These are phyloP conservation scores for Sisymbrium irio DNA, from an alignment of 345 rosid genomes.

Conservation along the genomic window DNA sequence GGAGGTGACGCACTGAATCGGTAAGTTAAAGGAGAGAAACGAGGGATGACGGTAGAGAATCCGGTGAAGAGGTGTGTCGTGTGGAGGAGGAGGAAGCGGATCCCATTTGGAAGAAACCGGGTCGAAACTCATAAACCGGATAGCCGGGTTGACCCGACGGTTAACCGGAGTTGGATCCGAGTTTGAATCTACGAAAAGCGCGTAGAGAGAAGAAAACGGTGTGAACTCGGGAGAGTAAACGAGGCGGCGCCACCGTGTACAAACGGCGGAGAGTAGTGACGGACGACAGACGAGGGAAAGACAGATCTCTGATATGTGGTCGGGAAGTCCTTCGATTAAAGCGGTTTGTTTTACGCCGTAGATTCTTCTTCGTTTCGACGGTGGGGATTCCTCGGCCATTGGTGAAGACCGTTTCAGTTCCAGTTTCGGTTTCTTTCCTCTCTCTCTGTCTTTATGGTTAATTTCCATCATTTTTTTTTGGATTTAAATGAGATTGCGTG, in stretches of 20 bases:
- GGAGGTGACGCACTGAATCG: slow-evolving; percentile 47
- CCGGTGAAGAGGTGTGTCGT: slow-evolving; percentile 37
- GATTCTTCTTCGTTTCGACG: slow-evolving; percentile 18
- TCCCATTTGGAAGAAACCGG: slow-evolving; percentile 46
- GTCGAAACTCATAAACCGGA: slow-evolving; percentile 40
- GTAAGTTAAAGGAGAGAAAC: slow-evolving; percentile 39
- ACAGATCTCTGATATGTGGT: slow-evolving; percentile 44
- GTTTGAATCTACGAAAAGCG: slow-evolving; percentile 32
- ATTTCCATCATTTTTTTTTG: not conserved
- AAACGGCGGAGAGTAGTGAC: slow-evolving; percentile 47
- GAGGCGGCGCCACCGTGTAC: slow-evolving; percentile 52
- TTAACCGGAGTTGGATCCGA: not conserved
- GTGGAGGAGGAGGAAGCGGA: slow-evolving; percentile 42
- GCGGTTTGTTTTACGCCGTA: not conserved
- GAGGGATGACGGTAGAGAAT: slow-evolving; percentile 53
- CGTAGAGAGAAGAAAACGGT: slow-evolving; percentile 46
- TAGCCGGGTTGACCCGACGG: not conserved
- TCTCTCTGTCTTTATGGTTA: not conserved
- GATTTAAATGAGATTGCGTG: slow-evolving; percentile 22
- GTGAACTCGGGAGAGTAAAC: slow-evolving; percentile 49
- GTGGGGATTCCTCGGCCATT: slow-evolving; percentile 20
- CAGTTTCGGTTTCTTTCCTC: not conserved
- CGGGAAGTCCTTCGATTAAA: slow-evolving; percentile 50
- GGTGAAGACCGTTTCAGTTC: slow-evolving; percentile 5
- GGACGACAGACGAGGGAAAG: slow-evolving; percentile 39